phyloP scores from a whole-genome alignment of 495 filamentous ascomycete species.

The Umbilicaria muhlenbergii region DNA sequence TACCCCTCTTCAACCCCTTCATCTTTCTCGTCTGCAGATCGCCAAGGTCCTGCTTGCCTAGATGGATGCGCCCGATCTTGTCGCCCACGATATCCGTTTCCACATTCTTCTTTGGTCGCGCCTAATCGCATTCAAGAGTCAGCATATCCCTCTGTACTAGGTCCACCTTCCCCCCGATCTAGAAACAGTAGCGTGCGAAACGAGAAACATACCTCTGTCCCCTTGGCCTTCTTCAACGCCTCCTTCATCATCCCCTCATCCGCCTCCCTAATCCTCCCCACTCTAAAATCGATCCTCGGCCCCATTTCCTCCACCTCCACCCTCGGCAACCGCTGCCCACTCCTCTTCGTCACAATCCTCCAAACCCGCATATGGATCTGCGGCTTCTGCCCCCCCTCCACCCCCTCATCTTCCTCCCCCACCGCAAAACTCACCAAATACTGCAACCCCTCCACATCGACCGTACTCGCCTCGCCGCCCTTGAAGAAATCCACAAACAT shows the following conservation, averaged over 20 bases:
- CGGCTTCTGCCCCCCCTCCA: slow-evolving; percentile 53
- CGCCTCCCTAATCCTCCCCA: slow-evolving; percentile 67
- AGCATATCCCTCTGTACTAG: background rate
- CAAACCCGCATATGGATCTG: slow-evolving; percentile 71
- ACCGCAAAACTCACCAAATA: slow-evolving; percentile 72
- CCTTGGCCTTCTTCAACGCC: slow-evolving; percentile 72
- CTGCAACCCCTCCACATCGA: slow-evolving; percentile 89
- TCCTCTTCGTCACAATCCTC: slow-evolving; percentile 67
- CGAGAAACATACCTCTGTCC: slow-evolving; percentile 34
- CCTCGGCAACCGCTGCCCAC: slow-evolving; percentile 70
- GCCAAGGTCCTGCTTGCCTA: slow-evolving; percentile 77
- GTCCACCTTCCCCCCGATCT: no score
- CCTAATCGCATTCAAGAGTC: slow-evolving; percentile 10
- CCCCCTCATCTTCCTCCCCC: slow-evolving; percentile 61
- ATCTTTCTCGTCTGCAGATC: slow-evolving; percentile 94
- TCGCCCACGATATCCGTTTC: slow-evolving; percentile 82
- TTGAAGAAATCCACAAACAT: slow-evolving; percentile 85
- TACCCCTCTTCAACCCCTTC: slow-evolving; percentile 85
- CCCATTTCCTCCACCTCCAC: slow-evolving; percentile 94
- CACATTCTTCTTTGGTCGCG: slow-evolving; percentile 86
- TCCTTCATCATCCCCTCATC: slow-evolving; percentile 70
- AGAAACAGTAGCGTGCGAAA: no score
- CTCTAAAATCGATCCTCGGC: slow-evolving; percentile 81
- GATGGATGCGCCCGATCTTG: slow-evolving; percentile 86
- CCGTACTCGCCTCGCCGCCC: slow-evolving; percentile 52